Conservation (phyloP, 805 yeast species). For the Suhomyces vadensis region DNA sequence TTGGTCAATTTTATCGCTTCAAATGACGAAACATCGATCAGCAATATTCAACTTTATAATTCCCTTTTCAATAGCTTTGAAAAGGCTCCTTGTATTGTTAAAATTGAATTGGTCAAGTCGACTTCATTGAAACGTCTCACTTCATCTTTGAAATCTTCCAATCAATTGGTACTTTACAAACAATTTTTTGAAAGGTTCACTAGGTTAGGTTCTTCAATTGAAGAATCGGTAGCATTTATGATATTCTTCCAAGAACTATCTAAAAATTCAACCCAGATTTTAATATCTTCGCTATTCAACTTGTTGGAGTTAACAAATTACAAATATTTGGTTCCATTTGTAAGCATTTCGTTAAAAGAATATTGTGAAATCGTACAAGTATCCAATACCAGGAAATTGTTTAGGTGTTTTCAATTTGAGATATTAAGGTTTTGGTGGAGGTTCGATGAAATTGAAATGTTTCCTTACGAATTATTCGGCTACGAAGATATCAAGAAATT, state of each 20-base stretch:
- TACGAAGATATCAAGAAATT: constrained; percentile 32
- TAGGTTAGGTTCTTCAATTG: constrained; percentile 24
- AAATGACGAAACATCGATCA: constrained; percentile 27
- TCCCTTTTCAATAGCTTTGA: constrained; percentile 14
- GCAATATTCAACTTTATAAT: constrained; percentile 12
- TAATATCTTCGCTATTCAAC: constrained; percentile 39
- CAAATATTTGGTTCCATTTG: constrained; percentile 29
- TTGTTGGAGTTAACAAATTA: constrained; percentile 42
- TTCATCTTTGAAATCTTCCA: constrained; percentile 33
- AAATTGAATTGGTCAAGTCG: constrained; percentile 18
- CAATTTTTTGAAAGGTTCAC: not conserved
- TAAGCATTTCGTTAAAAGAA: constrained; percentile 23
- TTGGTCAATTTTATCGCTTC: constrained; percentile 28
- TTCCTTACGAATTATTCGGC: constrained; percentile 46
- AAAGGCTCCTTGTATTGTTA: constrained; percentile 19
- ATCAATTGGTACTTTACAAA: constrained; percentile 15
- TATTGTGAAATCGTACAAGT: constrained; percentile 22
- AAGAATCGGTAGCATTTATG: constrained; percentile 39
- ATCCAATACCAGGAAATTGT: constrained; percentile 20
- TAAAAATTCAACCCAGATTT: constrained; percentile 27
- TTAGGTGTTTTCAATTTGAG: constrained; percentile 31
- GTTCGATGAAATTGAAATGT: constrained; percentile 30
- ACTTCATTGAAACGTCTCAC: constrained; percentile 29
- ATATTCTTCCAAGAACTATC: constrained; percentile 36
- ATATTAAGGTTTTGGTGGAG: constrained; percentile 47